Percentiles rank a stretch among this genome's conserved stretches.
Conservation (phyloP, 257 asterid genomes). For the Primulina tabacum region DNA sequence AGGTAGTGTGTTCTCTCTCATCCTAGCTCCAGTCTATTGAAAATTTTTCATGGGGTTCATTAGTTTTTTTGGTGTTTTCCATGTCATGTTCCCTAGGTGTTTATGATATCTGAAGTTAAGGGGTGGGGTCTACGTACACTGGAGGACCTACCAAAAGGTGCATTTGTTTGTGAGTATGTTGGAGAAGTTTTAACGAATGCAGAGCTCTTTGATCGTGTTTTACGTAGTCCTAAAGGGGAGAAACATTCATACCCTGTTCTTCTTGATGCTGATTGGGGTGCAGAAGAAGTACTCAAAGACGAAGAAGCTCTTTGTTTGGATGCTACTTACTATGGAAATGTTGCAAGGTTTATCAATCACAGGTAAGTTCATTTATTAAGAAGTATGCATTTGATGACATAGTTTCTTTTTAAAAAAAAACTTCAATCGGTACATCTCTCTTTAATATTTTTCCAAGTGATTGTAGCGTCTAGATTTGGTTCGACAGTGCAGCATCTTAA, state of each 20-base stretch:
- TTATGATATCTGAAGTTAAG: constrained; percentile 48
- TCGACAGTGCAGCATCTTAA: neutral
- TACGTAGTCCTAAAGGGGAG: constrained; percentile 19
- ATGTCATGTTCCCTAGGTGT: constrained; percentile 43
- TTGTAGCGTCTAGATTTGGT: neutral
- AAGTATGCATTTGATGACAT: neutral
- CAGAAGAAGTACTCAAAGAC: constrained; percentile 45
- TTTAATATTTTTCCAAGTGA: neutral
- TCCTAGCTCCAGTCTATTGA: neutral
- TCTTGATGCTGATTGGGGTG: constrained; percentile 58
- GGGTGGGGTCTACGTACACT: constrained; percentile 76
- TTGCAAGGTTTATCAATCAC: constrained; percentile 63
- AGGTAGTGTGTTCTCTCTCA: constrained; percentile 38
- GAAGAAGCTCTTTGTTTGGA: constrained; percentile 58
- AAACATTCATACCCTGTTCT: constrained; percentile 39
- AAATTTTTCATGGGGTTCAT: constrained; percentile 4
- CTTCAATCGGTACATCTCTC: neutral
- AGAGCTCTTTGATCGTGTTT: constrained; percentile 38
- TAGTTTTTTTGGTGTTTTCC: constrained; percentile 15
- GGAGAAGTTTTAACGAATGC: constrained; percentile 54
- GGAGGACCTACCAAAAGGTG: constrained; percentile 64
- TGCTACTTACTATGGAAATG: constrained; percentile 52
- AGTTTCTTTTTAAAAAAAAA: no score
- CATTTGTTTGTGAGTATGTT: constrained; percentile 86
- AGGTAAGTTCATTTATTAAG: constrained; percentile 31